These are phyloP conservation scores for Xylaria telfairii DNA, from an alignment of 495 filamentous ascomycete genomes.

Conservation along the genomic window DNA sequence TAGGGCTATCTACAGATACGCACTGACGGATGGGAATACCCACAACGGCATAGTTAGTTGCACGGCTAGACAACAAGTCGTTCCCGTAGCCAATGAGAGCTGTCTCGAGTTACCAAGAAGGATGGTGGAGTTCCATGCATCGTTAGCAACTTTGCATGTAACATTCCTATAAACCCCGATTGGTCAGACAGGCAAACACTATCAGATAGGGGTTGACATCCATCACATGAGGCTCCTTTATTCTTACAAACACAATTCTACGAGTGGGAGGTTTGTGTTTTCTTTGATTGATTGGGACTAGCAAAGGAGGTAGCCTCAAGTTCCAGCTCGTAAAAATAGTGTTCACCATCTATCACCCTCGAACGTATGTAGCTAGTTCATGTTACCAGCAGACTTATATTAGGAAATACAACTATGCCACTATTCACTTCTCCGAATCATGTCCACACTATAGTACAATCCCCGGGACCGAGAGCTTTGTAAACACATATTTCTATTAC, in stretches of 20 bases:
- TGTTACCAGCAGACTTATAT: neutral
- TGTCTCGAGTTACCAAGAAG: neutral
- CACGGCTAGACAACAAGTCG: neutral
- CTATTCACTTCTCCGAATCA: neutral
- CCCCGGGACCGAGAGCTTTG: neutral
- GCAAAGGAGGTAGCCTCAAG: neutral
- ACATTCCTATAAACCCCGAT: neutral
- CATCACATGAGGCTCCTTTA: neutral
- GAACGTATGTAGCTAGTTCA: neutral
- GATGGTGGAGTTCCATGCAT: slow-evolving; percentile 1
- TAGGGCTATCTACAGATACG: neutral
- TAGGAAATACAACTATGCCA: neutral
- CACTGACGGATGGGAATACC: neutral
- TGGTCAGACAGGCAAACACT: neutral
- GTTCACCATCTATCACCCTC: neutral
- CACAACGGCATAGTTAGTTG: neutral
- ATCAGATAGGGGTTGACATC: neutral
- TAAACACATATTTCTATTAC: neutral
- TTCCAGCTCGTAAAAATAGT: neutral
- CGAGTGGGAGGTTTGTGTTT: neutral
- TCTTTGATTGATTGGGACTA: neutral
- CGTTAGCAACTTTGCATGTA: slow-evolving; percentile 5
- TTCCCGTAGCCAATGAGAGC: neutral
- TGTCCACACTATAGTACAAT: neutral
- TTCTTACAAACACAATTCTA: neutral